These are phyloP conservation scores for Mortierella claussenii DNA, from an alignment of 192 early-diverging fungal genomes.

Conservation along the genomic window DNA sequence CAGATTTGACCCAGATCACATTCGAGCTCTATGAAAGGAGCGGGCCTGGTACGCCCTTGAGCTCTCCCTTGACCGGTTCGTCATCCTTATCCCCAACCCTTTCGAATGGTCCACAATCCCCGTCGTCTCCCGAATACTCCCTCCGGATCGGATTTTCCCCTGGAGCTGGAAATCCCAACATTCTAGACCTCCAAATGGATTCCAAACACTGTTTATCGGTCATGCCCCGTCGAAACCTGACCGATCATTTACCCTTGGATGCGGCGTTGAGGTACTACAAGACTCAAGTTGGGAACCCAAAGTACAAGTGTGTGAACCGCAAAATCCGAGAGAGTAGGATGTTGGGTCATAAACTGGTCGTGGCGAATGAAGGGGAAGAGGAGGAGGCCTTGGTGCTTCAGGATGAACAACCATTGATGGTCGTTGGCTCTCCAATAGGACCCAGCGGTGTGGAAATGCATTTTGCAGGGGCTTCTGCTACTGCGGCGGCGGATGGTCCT, in stretches of 20 bases:
- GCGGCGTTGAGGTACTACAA: slow-evolving; percentile 71
- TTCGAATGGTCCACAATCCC: slow-evolving; percentile 13
- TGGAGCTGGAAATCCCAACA: slow-evolving; percentile 90
- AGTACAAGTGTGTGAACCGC: slow-evolving; percentile 42
- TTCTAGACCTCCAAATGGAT: slow-evolving; percentile 90
- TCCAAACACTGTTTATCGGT: slow-evolving; percentile 86
- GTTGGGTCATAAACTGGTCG: slow-evolving; percentile 43
- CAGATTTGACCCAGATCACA: slow-evolving; percentile 95
- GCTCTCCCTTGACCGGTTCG: not conserved
- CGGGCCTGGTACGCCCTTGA: slow-evolving; percentile 54
- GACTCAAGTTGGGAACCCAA: slow-evolving; percentile 60
- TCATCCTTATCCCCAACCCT: not conserved
- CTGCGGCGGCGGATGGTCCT: not conserved
- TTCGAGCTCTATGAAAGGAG: slow-evolving; percentile 96
- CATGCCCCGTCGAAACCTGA: slow-evolving; percentile 88
- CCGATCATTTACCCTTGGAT: slow-evolving; percentile 83
- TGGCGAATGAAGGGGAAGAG: slow-evolving; percentile 31
- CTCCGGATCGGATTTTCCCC: slow-evolving; percentile 90
- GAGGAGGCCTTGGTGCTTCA: slow-evolving; percentile 32
- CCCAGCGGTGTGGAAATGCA: slow-evolving; percentile 26
- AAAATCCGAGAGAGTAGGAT: slow-evolving; percentile 44
- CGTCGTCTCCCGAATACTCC: slow-evolving; percentile 80
- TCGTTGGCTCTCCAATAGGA: slow-evolving; percentile 34
- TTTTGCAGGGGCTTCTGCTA: not conserved
- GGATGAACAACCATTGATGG: slow-evolving; percentile 45